Percentiles rank a stretch among this genome's conserved stretches.
Evolutionary conservation across 2,329 filamentous ascomycete genomes (phyloP).

Genomic region (Microcyclosporella mali): DNA sequence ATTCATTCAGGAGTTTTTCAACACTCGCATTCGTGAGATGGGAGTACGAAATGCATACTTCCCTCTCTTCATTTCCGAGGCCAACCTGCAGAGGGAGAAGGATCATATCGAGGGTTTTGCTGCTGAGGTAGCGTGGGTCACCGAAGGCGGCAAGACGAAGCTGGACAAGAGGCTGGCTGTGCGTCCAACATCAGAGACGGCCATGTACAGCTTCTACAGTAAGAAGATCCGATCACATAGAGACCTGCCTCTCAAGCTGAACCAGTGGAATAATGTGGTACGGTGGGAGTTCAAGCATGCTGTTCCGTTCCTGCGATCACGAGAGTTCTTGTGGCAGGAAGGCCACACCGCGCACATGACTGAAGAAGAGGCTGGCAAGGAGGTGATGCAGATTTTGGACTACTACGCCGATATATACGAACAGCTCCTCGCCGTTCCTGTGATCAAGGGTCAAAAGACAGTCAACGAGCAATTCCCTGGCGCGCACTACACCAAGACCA

Average conservation of each 20-base stretch:
- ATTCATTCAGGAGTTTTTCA: slow-evolving; percentile 54
- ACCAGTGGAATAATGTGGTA: slow-evolving; percentile 96
- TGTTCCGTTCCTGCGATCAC: slow-evolving; percentile 76
- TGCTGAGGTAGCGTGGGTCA: slow-evolving; percentile 84
- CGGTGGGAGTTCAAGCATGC: slow-evolving; percentile 97
- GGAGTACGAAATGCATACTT: slow-evolving; percentile 95
- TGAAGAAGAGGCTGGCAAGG: slow-evolving; percentile 70
- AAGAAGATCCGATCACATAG: slow-evolving; percentile 97
- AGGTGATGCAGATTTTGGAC: slow-evolving; percentile 89
- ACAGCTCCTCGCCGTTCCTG: slow-evolving; percentile 86
- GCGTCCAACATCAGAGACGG: slow-evolving; percentile 64
- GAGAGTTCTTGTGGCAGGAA: slow-evolving; percentile 98
- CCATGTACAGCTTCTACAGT: slow-evolving; percentile 94
- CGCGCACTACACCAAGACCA: slow-evolving; percentile 91
- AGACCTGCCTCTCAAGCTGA: slow-evolving; percentile 86
- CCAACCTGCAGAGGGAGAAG: slow-evolving; percentile 81
- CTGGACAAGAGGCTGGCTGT: slow-evolving; percentile 74
- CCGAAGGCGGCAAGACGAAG: slow-evolving; percentile 83
- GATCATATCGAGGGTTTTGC: slow-evolving; percentile 98
- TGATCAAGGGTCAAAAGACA: slow-evolving; percentile 90
- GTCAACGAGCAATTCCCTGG: slow-evolving; percentile 98
- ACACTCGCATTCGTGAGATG: slow-evolving; percentile 73
- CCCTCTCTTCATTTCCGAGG: slow-evolving; percentile 88
- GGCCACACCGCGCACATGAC: slow-evolving; percentile 90
- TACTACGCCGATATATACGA: slow-evolving; percentile 90